Evolutionary conservation across 1,284 basidiomycete species (phyloP), one percentile per base, ranked within the genome.

Genomic region (Tilletia setariae): DNA sequence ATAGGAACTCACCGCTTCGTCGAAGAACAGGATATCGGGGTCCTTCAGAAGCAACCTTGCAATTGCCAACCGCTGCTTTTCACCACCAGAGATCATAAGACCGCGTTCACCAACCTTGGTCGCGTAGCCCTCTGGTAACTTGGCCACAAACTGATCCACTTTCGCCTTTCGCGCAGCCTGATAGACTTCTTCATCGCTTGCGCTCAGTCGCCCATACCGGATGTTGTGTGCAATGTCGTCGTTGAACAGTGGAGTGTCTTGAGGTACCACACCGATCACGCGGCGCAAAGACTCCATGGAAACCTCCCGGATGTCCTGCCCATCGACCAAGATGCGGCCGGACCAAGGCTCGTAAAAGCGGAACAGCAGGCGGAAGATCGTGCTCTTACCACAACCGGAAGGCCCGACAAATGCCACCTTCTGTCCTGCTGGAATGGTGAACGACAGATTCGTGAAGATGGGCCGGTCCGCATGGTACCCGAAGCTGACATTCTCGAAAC

Each of bases 201-300:
- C 94, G 68, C 89, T 88, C 32, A 98, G 84, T n/a, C 90, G 86
- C 0, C 95, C 95, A 81, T 98, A 98, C 7, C 93, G 87, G 64
- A 98, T 89, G 80, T 98, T 98, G 82, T 97, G 92, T 86, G 95
- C 86, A 65, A 98, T 90, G 80, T 97, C 90, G 19, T 91, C 90
- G 83, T 98, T 94, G 87, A 98, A 98, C 4, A 98, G 86, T 0
- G 95, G 94, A 21, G 95, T 98, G 79, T 98, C 96, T 83, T 98
- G 95, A 0, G 95, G 96, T 0, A 98, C 96, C 11, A 98, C 92
- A 1, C 95, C 96, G 59, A 98, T 90, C 0, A 87, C 85, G 62
- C 85, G 85, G 21, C 95, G 87, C 0, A 98, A 85, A 51, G 89
- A 90, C 46, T 88, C 86, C 59, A 96, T 83, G 73, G 90, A 87